Base-by-base conservation (phyloP, 164 flowering plant genomes). In the Dillenia suffruticosa region DNA sequence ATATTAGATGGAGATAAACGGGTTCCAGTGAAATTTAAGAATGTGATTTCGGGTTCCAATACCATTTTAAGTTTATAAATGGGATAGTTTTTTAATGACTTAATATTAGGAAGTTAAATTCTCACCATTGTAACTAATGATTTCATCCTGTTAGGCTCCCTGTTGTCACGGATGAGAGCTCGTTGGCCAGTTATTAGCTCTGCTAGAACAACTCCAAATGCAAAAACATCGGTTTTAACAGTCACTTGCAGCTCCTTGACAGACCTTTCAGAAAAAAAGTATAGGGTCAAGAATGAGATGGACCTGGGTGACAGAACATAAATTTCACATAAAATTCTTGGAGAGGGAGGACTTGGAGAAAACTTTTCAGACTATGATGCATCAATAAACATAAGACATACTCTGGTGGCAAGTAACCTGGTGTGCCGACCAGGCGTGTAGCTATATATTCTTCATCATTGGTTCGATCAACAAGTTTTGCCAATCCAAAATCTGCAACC, bases 401-500 rank as follows among this genome's bases (percentile, higher is more conserved):
- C 22, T 19, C 22, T 19, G 22, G 22, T 19, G 22, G 22, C 22
- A 19, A 19, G 22, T 19, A 19, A 19, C 22, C 77, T 9, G 90
- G 92, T 46, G 96, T 88, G 55, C 96, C 96, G 54, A 88, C 96
- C 52, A 88, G 68, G 49, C 88, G 75, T 14, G 96, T 88, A 49
- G 84, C 89, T 61, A 83, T 54, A 15, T 64, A 54, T 19, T 86
- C 91, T 55, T 82, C 87, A 26, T 81, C 92, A 49, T 73, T 70
- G 17, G 77, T 71, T 73, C 90, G 65, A 45, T 77, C 85, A 15
- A 86, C 86, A 55, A 86, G 86, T 75, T 80, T 88, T 26, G 81
- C 91, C 64, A 88, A 65, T 59, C 95, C 95, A 64, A 88, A 88
- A 71, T 88, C 95, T 66, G 95, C 89, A 63, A 88, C 91, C 94